Evolutionary conservation across 1,284 basidiomycete genomes (phyloP).

Genomic region (Exobasidium cylindrosporum): DNA sequence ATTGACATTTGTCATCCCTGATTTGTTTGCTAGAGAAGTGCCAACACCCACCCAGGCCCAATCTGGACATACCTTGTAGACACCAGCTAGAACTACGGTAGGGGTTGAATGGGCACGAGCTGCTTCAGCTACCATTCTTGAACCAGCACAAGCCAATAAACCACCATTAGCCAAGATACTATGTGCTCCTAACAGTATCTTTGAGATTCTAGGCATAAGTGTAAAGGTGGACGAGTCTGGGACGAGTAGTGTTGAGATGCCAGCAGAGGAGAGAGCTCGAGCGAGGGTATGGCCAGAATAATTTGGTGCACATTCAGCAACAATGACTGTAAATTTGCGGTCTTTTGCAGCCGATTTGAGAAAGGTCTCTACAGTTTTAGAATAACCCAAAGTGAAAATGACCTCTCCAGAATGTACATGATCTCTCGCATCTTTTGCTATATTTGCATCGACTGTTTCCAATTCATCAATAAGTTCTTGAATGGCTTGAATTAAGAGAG

Average conservation of each 20-base stretch:
- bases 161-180: slow-evolving; percentile 93
- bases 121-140: slow-evolving; percentile 77
- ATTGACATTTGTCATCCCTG: neutral
- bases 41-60: slow-evolving; percentile 68
- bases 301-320: slow-evolving; percentile 89
- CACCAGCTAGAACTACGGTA: slow-evolving; percentile 87
- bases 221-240: slow-evolving; percentile 93
- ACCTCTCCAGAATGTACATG: slow-evolving; percentile 99
- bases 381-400: slow-evolving; percentile 91
- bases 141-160: slow-evolving; percentile 82
- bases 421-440: slow-evolving; percentile 89
- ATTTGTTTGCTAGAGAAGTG: slow-evolving; percentile 10
- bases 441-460: slow-evolving; percentile 90
- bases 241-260: slow-evolving; percentile 89
- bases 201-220: slow-evolving; percentile 93
- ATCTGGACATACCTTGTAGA: slow-evolving; percentile 90
- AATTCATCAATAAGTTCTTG: slow-evolving; percentile 84
- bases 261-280: slow-evolving; percentile 58
- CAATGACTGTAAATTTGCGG: slow-evolving; percentile 91
- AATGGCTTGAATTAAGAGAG: slow-evolving; percentile 58
- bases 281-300: slow-evolving; percentile 85
- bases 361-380: slow-evolving; percentile 89
- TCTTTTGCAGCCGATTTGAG: slow-evolving; percentile 83
- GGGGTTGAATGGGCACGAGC: slow-evolving; percentile 90
- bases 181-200: slow-evolving; percentile 89